Percentiles rank a stretch among this genome's conserved stretches.
Conservation (phyloP, 2,329 filamentous ascomycete species). For the Fusarium metavorans region DNA sequence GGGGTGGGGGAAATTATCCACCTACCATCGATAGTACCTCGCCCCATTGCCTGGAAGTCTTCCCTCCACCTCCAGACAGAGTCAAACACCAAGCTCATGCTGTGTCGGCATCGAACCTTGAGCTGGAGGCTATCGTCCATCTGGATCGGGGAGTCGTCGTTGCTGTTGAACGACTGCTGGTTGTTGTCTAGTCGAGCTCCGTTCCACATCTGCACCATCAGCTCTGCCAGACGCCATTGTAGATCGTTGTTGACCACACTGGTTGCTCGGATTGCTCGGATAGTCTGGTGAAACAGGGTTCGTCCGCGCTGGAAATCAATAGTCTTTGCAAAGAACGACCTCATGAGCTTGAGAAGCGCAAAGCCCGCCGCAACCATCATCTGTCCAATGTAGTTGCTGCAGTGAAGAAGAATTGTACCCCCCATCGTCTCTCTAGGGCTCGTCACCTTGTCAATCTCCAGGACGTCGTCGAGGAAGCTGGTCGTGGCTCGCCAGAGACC, state of each 20-base stretch:
- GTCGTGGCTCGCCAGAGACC: slow-evolving; percentile 79
- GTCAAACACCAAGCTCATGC: slow-evolving; percentile 87
- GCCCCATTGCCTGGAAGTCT: slow-evolving; percentile 78
- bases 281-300: slow-evolving; percentile 77
- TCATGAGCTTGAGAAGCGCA: slow-evolving; percentile 81
- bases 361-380: slow-evolving; percentile 88
- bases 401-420: slow-evolving; percentile 71
- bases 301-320: slow-evolving; percentile 77
- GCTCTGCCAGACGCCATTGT: slow-evolving; percentile 81
- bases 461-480: slow-evolving; percentile 75
- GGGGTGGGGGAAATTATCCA: slow-evolving; percentile 35
- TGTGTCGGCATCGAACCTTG: slow-evolving; percentile 85
- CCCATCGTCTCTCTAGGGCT: slow-evolving; percentile 59
- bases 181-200: slow-evolving; percentile 67
- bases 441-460: slow-evolving; percentile 64
- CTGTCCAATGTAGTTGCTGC: slow-evolving; percentile 83
- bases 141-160: slow-evolving; percentile 61
- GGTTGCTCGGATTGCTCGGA: slow-evolving; percentile 76
- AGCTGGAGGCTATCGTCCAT: slow-evolving; percentile 81
- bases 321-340: slow-evolving; percentile 80
- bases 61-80: slow-evolving; percentile 89
- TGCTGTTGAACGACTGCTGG: slow-evolving; percentile 60
- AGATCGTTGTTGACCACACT: slow-evolving; percentile 84
- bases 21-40: slow-evolving; percentile 78
- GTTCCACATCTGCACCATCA: slow-evolving; percentile 92